A percentile compares a stretch with the other conserved stretches of the same genome.
These are phyloP conservation scores for Cantharellus anzutake DNA, from an alignment of 768 basidiomycete species.

Conservation along the genomic window DNA sequence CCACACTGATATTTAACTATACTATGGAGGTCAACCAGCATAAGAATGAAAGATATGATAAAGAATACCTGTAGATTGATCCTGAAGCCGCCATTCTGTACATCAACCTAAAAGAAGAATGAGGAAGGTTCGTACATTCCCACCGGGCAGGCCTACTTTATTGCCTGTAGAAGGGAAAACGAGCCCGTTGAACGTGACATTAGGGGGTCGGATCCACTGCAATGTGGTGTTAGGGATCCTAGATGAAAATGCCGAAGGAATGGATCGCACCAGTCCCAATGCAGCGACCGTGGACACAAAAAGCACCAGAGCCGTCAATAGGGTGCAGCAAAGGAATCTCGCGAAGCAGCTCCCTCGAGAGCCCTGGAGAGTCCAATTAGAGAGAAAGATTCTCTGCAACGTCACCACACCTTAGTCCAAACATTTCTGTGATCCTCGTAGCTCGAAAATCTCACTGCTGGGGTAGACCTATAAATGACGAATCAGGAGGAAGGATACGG, in stretches of 20 bases:
- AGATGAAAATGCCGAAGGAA: neutral
- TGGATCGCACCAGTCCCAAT: slow-evolving; percentile 39
- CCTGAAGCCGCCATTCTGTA: slow-evolving; percentile 25
- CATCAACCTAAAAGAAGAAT: slow-evolving; percentile 1
- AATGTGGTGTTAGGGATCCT: neutral
- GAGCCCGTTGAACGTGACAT: slow-evolving; percentile 36
- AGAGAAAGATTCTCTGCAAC: too few species aligned
- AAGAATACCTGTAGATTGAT: slow-evolving; percentile 29
- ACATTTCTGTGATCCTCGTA: slow-evolving; percentile 39
- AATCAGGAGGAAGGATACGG: neutral
- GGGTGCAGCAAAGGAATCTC: slow-evolving; percentile 56
- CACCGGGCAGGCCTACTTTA: slow-evolving; percentile 20
- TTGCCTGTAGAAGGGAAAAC: slow-evolving; percentile 22
- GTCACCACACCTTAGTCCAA: slow-evolving; percentile 39
- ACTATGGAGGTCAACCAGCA: neutral
- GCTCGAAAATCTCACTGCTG: slow-evolving; percentile 18
- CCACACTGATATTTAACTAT: slow-evolving; percentile 20
- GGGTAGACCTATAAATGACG: slow-evolving; percentile 9
- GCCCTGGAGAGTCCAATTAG: slow-evolving; percentile 24
- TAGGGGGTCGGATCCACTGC: slow-evolving; percentile 65
- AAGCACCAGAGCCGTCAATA: slow-evolving; percentile 46
- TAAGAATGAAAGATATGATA: slow-evolving; percentile 43
- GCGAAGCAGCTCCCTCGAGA: slow-evolving; percentile 39
- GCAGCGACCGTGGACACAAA: slow-evolving; percentile 45
- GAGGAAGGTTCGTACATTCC: neutral